Evolutionary conservation across 331 rosid species (phyloP), one percentile per base, ranked within the genome.

Genomic region (Malus hybrid): DNA sequence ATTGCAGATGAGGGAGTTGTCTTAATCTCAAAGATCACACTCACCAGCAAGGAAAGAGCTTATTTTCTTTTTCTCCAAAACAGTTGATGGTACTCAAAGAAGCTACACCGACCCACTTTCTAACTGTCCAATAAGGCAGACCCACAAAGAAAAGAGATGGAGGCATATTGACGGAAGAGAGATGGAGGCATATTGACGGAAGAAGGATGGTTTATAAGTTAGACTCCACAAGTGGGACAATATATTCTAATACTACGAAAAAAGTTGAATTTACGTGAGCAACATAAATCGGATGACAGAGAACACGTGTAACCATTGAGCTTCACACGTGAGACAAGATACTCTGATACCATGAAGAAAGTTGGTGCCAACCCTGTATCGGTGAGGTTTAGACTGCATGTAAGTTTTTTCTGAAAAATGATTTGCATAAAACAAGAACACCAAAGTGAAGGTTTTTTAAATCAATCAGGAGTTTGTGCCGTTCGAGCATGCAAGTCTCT

Each of bases 51-150:
- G 22, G 4, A 33, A n/a, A 60, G 42, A 28, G 12, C 28, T 44
- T 14, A 19, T 20, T 20, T 39, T 39, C 44, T 34, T 26, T 26
- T 22, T 3, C 26, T 33, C 46, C 4, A 6, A 26, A 42, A 73
- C 48, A 11, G 77, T 73, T 44, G 62, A 63, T 58, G n/a, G 24
- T 16, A 16, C 77, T 19, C 48, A 62, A 39, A 14, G 10, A 29
- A 29, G 70, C 28, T 29, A 62, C n/a, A 50, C 62, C 48, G 70
- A 46, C 70, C 62, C 61, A 62, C 48, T 73, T 19, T 11, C 48
- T 28, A 44, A 73, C 70, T 2, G 77, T 30, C 77, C 77, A 28
- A 62, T 62, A 70, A 73, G 70, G 77, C 32, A 44, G 44, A 36
- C 44, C 44, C 3, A 7, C 44, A 36, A 36, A 39, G 12, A 39